Evolutionary conservation across 192 early-diverging fungal species (phyloP), one percentile per base, ranked within the genome.

Genomic region (Podila epicladia): DNA sequence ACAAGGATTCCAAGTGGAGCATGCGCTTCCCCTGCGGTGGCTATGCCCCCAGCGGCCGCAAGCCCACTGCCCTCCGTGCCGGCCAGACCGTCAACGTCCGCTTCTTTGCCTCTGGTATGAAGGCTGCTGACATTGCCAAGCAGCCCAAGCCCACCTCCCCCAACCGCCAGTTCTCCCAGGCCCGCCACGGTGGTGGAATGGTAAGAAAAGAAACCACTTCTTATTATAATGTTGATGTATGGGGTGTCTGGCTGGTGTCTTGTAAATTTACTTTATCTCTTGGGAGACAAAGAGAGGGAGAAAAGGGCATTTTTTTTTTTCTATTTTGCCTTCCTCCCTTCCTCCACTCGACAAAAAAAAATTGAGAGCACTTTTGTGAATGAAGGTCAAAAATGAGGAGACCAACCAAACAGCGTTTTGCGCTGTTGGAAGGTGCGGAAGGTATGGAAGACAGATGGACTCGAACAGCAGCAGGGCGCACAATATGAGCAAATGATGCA

Each of bases 161-260:
- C 29, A 65, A 15, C 61, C 35, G 64, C 22, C 70, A 79, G 65
- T 79, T 79, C 70, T 63, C 64, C 12, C 86, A 87, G 22, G 90
- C 89, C 12, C 83, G 86, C 17, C 91, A 92, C 72, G 86, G 82
- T 59, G 91, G 91, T 62, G 93, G 93, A 26, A 79, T 55, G 22
- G 76, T 79, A 79, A 71, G 69, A 33, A 33, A 65, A 9, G 9
- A 4, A 49, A 45, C 41, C 13, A 12, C 41, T 15, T 38, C 2
- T 28, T 67, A 29, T 37, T 51, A 2, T 20, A 57, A 17, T 5
- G 6, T 20, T 55, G 26, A 33, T 33, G 7, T 67, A 7, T 8
- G 29, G 20, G 15, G 13, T 55, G 32, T 37, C 35, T 8, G 35
- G 35, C 35, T 37, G n/a, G 35, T 37, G 35, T 37, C 9, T 37